A percentile compares a stretch with the other conserved stretches of the same genome.
Evolutionary conservation across 1,139 yeast species (phyloP).

Genomic region (Taphrina confusa): DNA sequence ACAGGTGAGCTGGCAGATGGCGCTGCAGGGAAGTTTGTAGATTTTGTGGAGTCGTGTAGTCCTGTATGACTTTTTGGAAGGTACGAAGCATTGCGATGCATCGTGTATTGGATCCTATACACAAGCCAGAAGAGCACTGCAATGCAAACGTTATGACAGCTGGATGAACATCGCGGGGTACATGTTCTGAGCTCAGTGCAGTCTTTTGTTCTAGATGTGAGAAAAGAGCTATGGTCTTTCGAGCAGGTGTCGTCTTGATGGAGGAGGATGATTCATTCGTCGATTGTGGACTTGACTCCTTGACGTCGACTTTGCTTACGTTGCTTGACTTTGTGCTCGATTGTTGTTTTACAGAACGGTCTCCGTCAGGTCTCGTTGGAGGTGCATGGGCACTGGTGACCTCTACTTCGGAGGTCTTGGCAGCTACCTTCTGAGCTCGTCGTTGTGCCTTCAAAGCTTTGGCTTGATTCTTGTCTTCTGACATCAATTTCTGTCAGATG

Average conservation of each 20-base stretch:
- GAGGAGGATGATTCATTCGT: not conserved
- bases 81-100: slow-evolving; percentile 83
- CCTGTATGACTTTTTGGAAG: slow-evolving; percentile 74
- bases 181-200: slow-evolving; percentile 44
- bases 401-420: slow-evolving; percentile 10
- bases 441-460: slow-evolving; percentile 29
- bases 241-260: not conserved
- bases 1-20: slow-evolving; percentile 81
- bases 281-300: not conserved
- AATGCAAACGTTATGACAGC: slow-evolving; percentile 75
- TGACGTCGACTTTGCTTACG: not conserved
- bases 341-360: not conserved
- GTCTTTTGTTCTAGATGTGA: slow-evolving; percentile 74
- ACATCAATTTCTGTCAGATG: too few species aligned
- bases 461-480: slow-evolving; percentile 24
- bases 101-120: slow-evolving; percentile 87
- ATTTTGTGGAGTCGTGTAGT: slow-evolving; percentile 81
- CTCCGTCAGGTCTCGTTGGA: not conserved
- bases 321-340: not conserved
- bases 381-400: slow-evolving; percentile 3
- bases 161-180: slow-evolving; percentile 75
- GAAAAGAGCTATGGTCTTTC: slow-evolving; percentile 55
- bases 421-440: slow-evolving; percentile 29
- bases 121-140: slow-evolving; percentile 76
- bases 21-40: slow-evolving; percentile 69